Evolutionary conservation across 208 protist species (phyloP), one percentile per base, ranked within the genome.

Genomic region (Porcisia hertigi): DNA sequence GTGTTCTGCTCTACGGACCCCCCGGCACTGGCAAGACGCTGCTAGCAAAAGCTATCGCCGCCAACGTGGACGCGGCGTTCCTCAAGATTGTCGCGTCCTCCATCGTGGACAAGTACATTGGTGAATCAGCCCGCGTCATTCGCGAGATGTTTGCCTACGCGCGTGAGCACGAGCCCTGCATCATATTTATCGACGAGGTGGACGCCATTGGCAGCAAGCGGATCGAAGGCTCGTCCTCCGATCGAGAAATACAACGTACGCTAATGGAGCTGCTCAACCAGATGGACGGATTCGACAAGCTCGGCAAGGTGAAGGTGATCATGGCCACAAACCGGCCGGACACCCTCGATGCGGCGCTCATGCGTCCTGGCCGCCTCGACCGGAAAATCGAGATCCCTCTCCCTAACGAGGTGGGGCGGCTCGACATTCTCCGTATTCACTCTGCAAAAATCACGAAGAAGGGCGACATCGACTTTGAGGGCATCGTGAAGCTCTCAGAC

Each of bases 101-200:
- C 18, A 99, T 99, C 84, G 98, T 99, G 23, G 99, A 99, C 84
- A 99, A 99, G 90, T 99, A 99, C 92, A 99, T 99, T 89, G 99
- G 99, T 69, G 99, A 99, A 88, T 98, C 92, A 25, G 98, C 99
- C 20, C 93, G 99, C 49, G 87, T 99, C 34, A 98, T 99, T 77
- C 94, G 99, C 55, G 99, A 99, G 81, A 99, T 99, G 98, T 99
- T 99, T 88, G 98, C 95, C 82, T 98, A 98, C 87, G 96, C 97
- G 20, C 88, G 95, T 11, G 98, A 99, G 58, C 98, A 99, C 88
- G 88, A 99, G 90, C 99, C 99, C 16, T 99, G 99, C 86, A 99
- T 99, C 75, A 99, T 99, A 76, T 99, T 99, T 84, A 99, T 99
- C 90, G 99, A 99, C 88, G 99, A 99, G 88, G 98, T 99, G 71